Evolutionary conservation across 345 rosid species (phyloP).

Genomic region (Brassica carinata): DNA sequence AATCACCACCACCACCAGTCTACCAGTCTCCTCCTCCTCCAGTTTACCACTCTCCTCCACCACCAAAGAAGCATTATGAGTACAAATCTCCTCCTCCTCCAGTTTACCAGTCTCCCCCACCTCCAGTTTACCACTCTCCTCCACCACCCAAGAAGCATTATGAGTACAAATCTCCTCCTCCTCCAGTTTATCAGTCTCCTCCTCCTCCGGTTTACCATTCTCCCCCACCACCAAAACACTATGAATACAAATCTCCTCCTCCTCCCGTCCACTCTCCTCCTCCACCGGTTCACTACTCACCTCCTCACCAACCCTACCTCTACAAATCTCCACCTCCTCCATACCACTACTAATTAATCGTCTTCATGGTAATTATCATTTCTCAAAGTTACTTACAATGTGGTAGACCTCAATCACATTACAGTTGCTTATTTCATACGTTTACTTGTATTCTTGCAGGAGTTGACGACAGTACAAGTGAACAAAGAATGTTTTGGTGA

Average conservation of each 20-base stretch:
- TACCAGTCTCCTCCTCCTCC: constrained; percentile 30
- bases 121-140: constrained; percentile 18
- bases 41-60: too few relatives aligned
- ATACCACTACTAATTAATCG: constrained; percentile 49
- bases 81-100: not conserved
- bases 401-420: constrained; percentile 2
- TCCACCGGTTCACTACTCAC: constrained; percentile 28
- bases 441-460: constrained; percentile 26
- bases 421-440: not conserved
- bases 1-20: too few relatives aligned
- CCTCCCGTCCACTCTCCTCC: constrained; percentile 34
- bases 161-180: constrained; percentile 34
- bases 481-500: constrained; percentile 18
- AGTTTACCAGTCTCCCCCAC: constrained; percentile 25
- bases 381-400: constrained; percentile 6
- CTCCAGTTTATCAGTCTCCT: constrained; percentile 28
- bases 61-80: too few relatives aligned
- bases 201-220: constrained; percentile 23
- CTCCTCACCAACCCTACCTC: constrained; percentile 36
- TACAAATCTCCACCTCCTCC: constrained; percentile 54
- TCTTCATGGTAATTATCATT: constrained; percentile 33
- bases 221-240: constrained; percentile 31
- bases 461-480: constrained; percentile 25
- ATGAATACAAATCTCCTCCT: constrained; percentile 42
- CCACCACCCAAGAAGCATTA: constrained; percentile 20